Evolutionary conservation across 148 eudicot genomes (phyloP), one percentile per base, ranked within the genome.

Genomic region (Chenopodium album): DNA sequence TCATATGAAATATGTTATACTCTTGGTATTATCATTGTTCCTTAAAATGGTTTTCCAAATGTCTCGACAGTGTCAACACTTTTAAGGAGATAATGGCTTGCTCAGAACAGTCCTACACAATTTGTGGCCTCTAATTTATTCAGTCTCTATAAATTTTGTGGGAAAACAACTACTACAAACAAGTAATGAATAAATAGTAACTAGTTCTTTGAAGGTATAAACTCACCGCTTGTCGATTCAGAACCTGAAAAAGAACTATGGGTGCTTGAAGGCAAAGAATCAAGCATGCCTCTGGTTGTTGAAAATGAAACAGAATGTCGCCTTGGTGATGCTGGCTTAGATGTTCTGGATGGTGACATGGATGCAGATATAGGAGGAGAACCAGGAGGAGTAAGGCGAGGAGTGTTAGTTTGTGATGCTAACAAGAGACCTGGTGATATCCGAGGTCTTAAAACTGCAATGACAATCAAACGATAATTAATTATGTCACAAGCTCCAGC

Each of bases 321-420:
- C 89, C 94, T 92, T 52, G 99, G 99, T 52, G 99, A 96, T 31
- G 85, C 28, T 32, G 97, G 90, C 84, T 86, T 92, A 29, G 99
- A 89, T 22, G 92, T 89, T 79, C 84, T 89, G 3, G 87, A 83
- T 23, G 99, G 99, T 80, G 99, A 91, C 68, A 72, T 89, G 48
- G 97, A 89, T 34, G 92, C 95, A 73, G 98, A 91, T 20, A 87
- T 76, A 23, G 97, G 95, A 76, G 99, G 99, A 77, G 99, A 96
- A 70, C 92, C 95, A 22, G 97, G 90, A 73, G 99, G 99, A n/a
- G 98, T 94, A 76, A 92, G 79, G 79, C 90, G 91, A 76, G 97
- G 98, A 65, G 99, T 94, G 90, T 70, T 92, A 19, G 86, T 88
- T 79, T 96, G 97, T 28, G 97, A 96, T 78, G 91, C 97, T 77